Percentiles rank a stretch among this genome's conserved stretches.
Evolutionary conservation across 352 stramenopile species (phyloP).

Genomic region (Pythium aristosporum): DNA sequence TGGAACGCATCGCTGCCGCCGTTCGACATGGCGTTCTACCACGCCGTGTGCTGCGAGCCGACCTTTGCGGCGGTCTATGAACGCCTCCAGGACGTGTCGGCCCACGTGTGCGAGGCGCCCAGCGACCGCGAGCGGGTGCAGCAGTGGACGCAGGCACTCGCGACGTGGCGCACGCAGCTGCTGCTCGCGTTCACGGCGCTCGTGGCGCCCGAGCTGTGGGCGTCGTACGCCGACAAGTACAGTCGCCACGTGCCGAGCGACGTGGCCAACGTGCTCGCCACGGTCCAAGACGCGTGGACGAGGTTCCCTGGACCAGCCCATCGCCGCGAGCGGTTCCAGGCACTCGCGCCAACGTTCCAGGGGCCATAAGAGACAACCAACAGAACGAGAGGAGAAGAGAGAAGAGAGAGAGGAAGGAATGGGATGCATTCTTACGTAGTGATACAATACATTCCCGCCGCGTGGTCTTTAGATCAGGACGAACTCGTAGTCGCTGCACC

Average conservation of each 20-base stretch:
- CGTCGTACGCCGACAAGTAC: constrained; percentile 62
- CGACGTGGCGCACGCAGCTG: constrained; percentile 61
- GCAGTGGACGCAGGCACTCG: constrained; percentile 54
- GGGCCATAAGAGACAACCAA: not conserved
- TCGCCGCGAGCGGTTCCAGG: constrained; percentile 59
- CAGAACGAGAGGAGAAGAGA: not conserved
- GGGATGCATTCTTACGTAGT: too few species aligned
- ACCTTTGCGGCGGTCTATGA: constrained; percentile 62
- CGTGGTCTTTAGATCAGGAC: constrained; percentile 40
- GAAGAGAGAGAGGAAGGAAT: not conserved
- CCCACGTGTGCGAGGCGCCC: constrained; percentile 38
- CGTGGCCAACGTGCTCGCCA: constrained; percentile 32
- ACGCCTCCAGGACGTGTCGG: constrained; percentile 60
- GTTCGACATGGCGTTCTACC: constrained; percentile 78
- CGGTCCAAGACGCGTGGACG: constrained; percentile 46
- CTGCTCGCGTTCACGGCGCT: constrained; percentile 69
- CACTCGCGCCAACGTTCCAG: constrained; percentile 27
- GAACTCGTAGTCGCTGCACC: constrained; percentile 72
- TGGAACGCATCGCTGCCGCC: constrained; percentile 78
- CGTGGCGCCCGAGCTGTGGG: constrained; percentile 62
- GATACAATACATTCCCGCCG: not conserved
- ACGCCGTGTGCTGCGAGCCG: constrained; percentile 71
- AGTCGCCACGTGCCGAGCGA: constrained; percentile 47
- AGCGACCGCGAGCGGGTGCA: constrained; percentile 33
- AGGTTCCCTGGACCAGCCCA: constrained; percentile 49